Conservation (phyloP, 345 rosid species). For the Rubroshorea leprosula region DNA sequence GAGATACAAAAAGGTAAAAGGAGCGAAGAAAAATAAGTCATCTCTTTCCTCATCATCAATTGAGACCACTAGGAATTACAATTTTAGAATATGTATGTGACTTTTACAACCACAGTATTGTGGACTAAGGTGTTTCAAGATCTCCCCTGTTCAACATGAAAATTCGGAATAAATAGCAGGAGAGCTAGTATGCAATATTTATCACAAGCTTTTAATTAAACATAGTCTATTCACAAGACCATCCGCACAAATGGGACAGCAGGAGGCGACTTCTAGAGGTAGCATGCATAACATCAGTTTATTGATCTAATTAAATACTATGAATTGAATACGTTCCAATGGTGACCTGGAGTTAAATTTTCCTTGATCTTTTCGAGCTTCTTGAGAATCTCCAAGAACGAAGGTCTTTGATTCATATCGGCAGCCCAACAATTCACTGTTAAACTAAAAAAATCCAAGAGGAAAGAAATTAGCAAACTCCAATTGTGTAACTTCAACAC, state of each 20-base stretch:
- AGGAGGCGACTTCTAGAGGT: not conserved
- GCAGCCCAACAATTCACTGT: slow-evolving; percentile 82
- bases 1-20: not conserved
- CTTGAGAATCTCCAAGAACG: slow-evolving; percentile 92
- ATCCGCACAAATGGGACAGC: not conserved
- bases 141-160: not conserved
- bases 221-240: slow-evolving; percentile 4
- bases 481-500: not conserved
- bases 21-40: not conserved
- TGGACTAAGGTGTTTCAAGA: not conserved
- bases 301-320: slow-evolving; percentile 22
- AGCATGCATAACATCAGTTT: not conserved
- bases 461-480: slow-evolving; percentile 15
- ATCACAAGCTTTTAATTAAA: not conserved
- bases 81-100: not conserved
- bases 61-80: not conserved
- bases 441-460: slow-evolving; percentile 37
- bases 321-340: slow-evolving; percentile 74
- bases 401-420: slow-evolving; percentile 82
- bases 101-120: too few species aligned
- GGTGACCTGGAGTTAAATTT: slow-evolving; percentile 56
- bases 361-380: slow-evolving; percentile 88
- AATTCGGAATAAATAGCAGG: not conserved
- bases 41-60: too few species aligned
- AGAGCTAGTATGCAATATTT: not conserved